phyloP scores from a whole-genome alignment of 768 basidiomycete genomes.

The Tulasnella sp. region DNA sequence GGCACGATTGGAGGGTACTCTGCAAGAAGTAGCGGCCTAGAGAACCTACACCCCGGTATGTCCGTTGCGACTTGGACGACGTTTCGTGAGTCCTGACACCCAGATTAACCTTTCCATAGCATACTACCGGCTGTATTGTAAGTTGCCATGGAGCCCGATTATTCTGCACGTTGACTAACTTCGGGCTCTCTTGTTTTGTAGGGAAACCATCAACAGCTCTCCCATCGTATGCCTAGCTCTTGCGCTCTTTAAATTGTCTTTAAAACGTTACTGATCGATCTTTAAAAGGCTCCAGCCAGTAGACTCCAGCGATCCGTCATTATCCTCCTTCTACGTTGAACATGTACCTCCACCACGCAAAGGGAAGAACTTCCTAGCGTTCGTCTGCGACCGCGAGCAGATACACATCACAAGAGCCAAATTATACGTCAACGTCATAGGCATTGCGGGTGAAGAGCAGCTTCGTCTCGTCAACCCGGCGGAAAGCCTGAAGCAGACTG shows the following conservation, averaged over 20 bases:
- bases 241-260: no score
- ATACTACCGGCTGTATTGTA: constrained; percentile 6
- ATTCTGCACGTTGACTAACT: background rate
- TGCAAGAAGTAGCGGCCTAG: background rate
- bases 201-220: background rate
- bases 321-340: background rate
- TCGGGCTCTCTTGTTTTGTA: background rate
- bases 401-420: constrained; percentile 8
- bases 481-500: background rate
- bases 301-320: background rate
- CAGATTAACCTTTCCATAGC: background rate
- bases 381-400: constrained; percentile 11
- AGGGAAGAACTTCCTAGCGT: constrained; percentile 5
- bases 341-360: constrained; percentile 7
- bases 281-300: background rate
- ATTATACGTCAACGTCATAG: background rate
- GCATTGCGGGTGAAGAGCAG: background rate
- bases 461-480: background rate
- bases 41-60: background rate
- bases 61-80: background rate
- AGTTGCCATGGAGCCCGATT: background rate
- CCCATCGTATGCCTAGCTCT: background rate
- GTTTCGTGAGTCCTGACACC: background rate
- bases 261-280: background rate
- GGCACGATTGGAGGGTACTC: background rate